These are phyloP conservation scores for Phytopythium oedochilum DNA, from an alignment of 352 stramenopile species.

Conservation along the genomic window DNA sequence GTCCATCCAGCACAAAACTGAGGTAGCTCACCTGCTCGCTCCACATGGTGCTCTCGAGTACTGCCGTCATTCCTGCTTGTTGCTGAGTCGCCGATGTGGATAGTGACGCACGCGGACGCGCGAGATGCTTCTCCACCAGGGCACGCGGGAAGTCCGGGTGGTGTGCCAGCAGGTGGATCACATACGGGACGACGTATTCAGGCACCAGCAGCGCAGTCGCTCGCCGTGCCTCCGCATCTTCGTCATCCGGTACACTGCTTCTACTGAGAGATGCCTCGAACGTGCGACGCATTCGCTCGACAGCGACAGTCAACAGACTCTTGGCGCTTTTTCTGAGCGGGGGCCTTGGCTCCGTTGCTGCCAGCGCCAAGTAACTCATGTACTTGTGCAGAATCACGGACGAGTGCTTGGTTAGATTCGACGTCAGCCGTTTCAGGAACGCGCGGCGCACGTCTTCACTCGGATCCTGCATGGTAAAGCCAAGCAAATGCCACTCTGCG, in stretches of 20 bases:
- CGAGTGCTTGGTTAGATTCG: slow-evolving; percentile 60
- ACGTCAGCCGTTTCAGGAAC: slow-evolving; percentile 75
- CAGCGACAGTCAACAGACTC: slow-evolving; percentile 38
- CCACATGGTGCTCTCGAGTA: slow-evolving; percentile 41
- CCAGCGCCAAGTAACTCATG: slow-evolving; percentile 66
- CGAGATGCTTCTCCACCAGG: slow-evolving; percentile 15
- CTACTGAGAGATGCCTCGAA: slow-evolving; percentile 47
- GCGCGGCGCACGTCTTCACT: slow-evolving; percentile 60
- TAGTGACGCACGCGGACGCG: not conserved
- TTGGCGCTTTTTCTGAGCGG: slow-evolving; percentile 53
- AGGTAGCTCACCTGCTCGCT: slow-evolving; percentile 50
- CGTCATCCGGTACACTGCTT: not conserved
- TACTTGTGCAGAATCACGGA: slow-evolving; percentile 77
- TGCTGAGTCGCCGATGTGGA: not conserved
- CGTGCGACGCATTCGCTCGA: slow-evolving; percentile 73
- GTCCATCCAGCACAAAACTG: slow-evolving; percentile 65
- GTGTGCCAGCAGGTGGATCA: slow-evolving; percentile 80
- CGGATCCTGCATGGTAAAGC: slow-evolving; percentile 71
- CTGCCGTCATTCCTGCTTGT: slow-evolving; percentile 15
- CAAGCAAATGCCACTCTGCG: slow-evolving; percentile 74
- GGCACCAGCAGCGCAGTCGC: slow-evolving; percentile 62
- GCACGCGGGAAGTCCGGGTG: slow-evolving; percentile 61
- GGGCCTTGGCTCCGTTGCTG: slow-evolving; percentile 42
- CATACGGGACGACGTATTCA: slow-evolving; percentile 77
- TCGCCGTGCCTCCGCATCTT: slow-evolving; percentile 2